Evolutionary conservation across 2,329 filamentous ascomycete species (phyloP).

Genomic region (Cladosporium halotolerans): DNA sequence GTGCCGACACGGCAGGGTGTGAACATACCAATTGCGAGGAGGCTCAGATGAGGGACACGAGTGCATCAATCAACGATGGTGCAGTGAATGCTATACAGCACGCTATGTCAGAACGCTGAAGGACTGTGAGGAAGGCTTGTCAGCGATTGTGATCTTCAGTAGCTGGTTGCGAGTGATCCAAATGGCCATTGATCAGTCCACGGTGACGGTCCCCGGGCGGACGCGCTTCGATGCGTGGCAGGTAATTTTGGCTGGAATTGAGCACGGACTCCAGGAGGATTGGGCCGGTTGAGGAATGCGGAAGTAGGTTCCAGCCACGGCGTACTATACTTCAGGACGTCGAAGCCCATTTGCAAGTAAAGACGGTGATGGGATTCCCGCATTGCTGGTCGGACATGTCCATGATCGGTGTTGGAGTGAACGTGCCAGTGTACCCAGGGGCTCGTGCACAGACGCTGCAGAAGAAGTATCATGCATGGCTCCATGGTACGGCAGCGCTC

Average conservation of each 20-base stretch:
- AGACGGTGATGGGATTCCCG: neutral
- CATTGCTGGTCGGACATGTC: no score
- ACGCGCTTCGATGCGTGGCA: slow-evolving; percentile 20
- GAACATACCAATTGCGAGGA: slow-evolving; percentile 3
- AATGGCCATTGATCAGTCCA: neutral
- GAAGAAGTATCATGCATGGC: no score
- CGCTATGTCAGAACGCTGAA: slow-evolving; percentile 18
- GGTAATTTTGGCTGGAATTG: slow-evolving; percentile 17
- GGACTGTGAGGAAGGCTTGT: slow-evolving; percentile 11
- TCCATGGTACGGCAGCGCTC: no score
- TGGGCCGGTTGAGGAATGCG: slow-evolving; percentile 15
- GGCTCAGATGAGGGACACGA: neutral
- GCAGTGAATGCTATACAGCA: slow-evolving; percentile 8
- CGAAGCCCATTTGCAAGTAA: neutral
- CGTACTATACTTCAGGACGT: slow-evolving; percentile 6
- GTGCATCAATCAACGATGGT: slow-evolving; percentile 1
- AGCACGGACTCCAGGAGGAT: slow-evolving; percentile 10
- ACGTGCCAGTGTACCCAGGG: no score
- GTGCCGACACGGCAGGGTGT: slow-evolving; percentile 3
- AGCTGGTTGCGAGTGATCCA: neutral
- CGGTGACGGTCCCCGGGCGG: slow-evolving; percentile 1
- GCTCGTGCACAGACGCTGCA: no score
- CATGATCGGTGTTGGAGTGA: no score
- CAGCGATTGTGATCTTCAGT: slow-evolving; percentile 1
- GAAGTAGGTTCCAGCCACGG: slow-evolving; percentile 2